Evolutionary conservation across 805 yeast species (phyloP).

Genomic region (Metschnikowia koreensis): DNA sequence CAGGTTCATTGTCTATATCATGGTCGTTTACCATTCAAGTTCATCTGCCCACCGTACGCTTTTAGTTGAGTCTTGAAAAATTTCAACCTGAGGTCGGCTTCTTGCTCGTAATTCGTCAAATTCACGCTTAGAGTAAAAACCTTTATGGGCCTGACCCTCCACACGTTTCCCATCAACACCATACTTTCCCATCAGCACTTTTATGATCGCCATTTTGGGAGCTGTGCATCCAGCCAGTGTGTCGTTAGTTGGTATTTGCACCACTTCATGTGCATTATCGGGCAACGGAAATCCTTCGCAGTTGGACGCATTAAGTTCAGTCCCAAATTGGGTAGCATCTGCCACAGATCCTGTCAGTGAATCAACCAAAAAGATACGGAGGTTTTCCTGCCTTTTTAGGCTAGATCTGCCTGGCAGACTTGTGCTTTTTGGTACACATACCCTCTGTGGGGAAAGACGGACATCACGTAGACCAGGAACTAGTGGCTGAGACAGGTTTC

Average conservation of each 20-base stretch:
- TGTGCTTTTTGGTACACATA: slow-evolving; percentile 41
- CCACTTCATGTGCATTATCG: slow-evolving; percentile 53
- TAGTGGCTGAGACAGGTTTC: neutral
- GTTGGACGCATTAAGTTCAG: slow-evolving; percentile 62
- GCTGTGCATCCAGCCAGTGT: slow-evolving; percentile 6
- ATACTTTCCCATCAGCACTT: slow-evolving; percentile 27
- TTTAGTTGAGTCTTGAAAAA: slow-evolving; percentile 13
- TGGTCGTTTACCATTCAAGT: slow-evolving; percentile 32
- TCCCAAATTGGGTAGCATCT: slow-evolving; percentile 69
- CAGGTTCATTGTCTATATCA: neutral
- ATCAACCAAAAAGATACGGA: slow-evolving; percentile 52
- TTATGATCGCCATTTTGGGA: slow-evolving; percentile 42
- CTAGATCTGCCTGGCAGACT: slow-evolving; percentile 32
- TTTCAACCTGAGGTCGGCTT: slow-evolving; percentile 20
- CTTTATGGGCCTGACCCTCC: slow-evolving; percentile 1
- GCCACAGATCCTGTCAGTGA: slow-evolving; percentile 57
- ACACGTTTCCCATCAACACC: neutral
- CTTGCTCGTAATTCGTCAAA: slow-evolving; percentile 22
- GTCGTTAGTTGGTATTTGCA: slow-evolving; percentile 53
- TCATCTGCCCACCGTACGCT: slow-evolving; percentile 34
- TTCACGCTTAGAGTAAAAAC: slow-evolving; percentile 33
- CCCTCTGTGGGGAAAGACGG: slow-evolving; percentile 36
- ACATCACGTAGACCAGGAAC: neutral
- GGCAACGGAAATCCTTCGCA: slow-evolving; percentile 64
- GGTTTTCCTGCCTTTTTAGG: slow-evolving; percentile 21